These are phyloP conservation scores for Casuarina cunninghamiana DNA, from an alignment of 306 rosid genomes.

Conservation along the genomic window DNA sequence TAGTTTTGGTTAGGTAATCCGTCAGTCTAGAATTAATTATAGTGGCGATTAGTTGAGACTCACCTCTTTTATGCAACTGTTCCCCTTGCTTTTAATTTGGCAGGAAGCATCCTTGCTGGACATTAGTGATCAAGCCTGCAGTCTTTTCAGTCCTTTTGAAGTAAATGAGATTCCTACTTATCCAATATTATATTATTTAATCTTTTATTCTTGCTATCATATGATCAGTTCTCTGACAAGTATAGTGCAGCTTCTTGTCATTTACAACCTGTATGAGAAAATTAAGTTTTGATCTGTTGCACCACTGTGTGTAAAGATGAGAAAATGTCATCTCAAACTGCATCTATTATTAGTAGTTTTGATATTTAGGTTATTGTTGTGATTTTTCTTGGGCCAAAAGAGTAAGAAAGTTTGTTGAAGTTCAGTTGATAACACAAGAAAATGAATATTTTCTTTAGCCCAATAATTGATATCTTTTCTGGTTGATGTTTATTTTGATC, in stretches of 20 bases:
- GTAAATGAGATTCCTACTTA: constrained; percentile 36
- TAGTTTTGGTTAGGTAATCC: constrained; percentile 9
- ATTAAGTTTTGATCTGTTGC: not conserved
- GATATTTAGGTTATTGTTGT: not conserved
- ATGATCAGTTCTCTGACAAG: not conserved
- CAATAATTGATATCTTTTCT: not conserved
- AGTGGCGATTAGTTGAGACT: constrained; percentile 15
- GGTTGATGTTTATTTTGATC: not conserved
- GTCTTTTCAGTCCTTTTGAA: constrained; percentile 75
- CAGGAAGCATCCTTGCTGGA: constrained; percentile 96
- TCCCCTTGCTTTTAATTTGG: constrained; percentile 31
- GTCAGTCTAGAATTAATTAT: constrained; percentile 12
- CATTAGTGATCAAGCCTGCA: constrained; percentile 78
- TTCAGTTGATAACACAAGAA: not conserved
- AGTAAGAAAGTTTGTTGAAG: not conserved
- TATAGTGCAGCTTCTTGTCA: not conserved
- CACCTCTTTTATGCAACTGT: constrained; percentile 10
- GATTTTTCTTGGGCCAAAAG: not conserved
- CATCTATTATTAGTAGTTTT: not conserved
- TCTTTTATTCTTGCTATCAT: not conserved
- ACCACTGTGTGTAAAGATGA: not conserved
- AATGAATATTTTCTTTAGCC: not conserved
- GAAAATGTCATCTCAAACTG: not conserved
- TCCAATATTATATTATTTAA: not conserved
- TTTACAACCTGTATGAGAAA: not conserved